These are phyloP conservation scores for Mucor ambiguus DNA, from an alignment of 371 early-diverging fungal species.

Conservation along the genomic window DNA sequence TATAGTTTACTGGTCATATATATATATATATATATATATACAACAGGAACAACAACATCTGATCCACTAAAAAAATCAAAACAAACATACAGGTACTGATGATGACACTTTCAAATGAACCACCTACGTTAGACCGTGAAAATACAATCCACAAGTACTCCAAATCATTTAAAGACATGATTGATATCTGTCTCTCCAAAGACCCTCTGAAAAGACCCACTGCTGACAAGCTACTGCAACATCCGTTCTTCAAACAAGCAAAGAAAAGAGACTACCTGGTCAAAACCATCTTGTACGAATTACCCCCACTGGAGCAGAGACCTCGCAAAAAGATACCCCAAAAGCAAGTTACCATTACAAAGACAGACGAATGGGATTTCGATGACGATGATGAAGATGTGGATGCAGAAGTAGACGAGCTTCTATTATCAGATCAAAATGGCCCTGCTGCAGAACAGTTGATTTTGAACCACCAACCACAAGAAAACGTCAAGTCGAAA, in stretches of 20 bases:
- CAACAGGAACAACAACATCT: not conserved
- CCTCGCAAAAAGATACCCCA: constrained; percentile 51
- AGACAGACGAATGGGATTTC: constrained; percentile 53
- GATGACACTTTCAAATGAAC: constrained; percentile 88
- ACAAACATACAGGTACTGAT: constrained; percentile 68
- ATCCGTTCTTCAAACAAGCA: constrained; percentile 85
- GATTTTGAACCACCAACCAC: not conserved
- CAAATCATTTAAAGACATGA: constrained; percentile 83
- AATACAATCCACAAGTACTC: constrained; percentile 74
- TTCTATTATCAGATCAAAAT: not conserved
- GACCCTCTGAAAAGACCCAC: constrained; percentile 82
- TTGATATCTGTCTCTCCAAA: constrained; percentile 80
- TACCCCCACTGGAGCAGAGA: constrained; percentile 74
- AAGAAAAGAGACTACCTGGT: constrained; percentile 73
- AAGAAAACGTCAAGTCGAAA: constrained; percentile 13
- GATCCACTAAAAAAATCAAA: not conserved
- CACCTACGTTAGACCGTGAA: constrained; percentile 86
- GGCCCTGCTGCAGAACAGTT: not conserved
- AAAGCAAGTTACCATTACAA: constrained; percentile 33
- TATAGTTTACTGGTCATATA: constrained; percentile 21
- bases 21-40: too few relatives aligned
- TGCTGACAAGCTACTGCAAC: constrained; percentile 76
- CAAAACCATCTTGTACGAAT: constrained; percentile 56
- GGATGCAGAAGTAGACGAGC: constrained; percentile 4
- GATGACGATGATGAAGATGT: constrained; percentile 25